Conservation (phyloP, 805 yeast genomes). For the Saccharomycopsis javanensis region DNA sequence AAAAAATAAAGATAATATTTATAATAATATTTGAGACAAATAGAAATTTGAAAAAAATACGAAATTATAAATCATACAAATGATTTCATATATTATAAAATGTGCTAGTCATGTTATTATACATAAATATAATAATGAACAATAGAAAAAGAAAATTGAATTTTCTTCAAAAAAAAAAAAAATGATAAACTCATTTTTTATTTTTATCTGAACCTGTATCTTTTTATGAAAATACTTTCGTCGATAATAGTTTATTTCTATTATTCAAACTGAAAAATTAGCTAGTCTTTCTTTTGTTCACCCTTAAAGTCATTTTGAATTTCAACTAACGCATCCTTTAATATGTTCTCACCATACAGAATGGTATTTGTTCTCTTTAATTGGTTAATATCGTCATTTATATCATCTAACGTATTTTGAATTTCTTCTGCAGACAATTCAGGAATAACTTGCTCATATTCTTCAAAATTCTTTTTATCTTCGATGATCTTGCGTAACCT, state of each 20-base stretch:
- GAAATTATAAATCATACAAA: no score
- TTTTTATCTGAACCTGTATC: no score
- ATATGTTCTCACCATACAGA: constrained; percentile 4
- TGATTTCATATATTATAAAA: no score
- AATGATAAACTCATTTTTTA: no score
- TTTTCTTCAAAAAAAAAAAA: no score
- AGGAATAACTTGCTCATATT: constrained; percentile 30
- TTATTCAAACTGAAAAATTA: background rate
- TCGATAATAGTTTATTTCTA: background rate
- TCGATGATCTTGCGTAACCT: constrained; percentile 30
- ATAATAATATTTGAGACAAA: no score
- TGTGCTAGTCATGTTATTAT: no score
- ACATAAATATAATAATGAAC: no score
- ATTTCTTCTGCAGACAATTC: constrained; percentile 30
- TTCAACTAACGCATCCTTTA: constrained; percentile 27
- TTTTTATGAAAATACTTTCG: background rate
- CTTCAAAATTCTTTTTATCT: constrained; percentile 30
- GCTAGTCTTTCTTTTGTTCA: background rate
- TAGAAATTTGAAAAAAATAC: no score
- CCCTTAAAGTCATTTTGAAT: constrained; percentile 27
- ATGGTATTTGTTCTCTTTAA: background rate
- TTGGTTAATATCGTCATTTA: constrained; percentile 18
- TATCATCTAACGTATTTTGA: constrained; percentile 3
- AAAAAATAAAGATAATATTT: no score
- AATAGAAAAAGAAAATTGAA: no score